Base-by-base conservation (phyloP, 495 filamentous ascomycete species). In the Aspergillus sclerotiicarbonarius region DNA sequence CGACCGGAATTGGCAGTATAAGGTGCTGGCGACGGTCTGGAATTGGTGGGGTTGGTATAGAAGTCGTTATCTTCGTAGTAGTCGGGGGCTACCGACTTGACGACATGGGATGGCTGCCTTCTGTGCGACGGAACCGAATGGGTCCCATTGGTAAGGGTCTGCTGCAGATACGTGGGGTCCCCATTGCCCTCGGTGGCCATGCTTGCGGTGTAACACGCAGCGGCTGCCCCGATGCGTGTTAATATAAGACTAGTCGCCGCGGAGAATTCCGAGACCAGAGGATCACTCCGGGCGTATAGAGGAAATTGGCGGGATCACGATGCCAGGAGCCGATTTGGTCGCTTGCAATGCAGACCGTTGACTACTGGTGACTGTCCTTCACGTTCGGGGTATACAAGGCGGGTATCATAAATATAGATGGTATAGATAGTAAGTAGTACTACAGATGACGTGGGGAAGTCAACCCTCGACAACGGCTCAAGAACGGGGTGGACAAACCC, bases 11-110 rank as follows among this genome's bases (percentile, higher is more conserved):
- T 41, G 0, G 39, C 49, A 19, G 71, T 77, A 65, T 85, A 88
- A 43, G 82, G 84, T n/a, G 80, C 67, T 1, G 84, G 81, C 20
- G 81, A 83, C 21, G 77, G 76, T 64, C 78, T 79, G 5, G 85
- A 84, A 2, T 76, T 80, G 53, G 87, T 85, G 51, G 85, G 82
- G 20, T 80, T 56, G 82, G 83, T 6, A 75, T 81, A 33, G 20
- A 25, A 21, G 46, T 57, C 35, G 35, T 35, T 21, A 1, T 58
- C 52, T 6, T 49, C 18, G 31, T 59, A 56, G 51, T 63, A 16
- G 20, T 53, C 51, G 1, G 29, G 16, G 12, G 39, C 5, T 7
- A 7, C 8, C 13, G 45, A 29, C 16, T 46, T 52, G 19, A 43
- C 46, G 33, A 7, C 33, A 37, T 60, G 33, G 15, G 57, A 57